Evolutionary conservation across 78 protist genomes (phyloP).

Genomic region (Chrysochromulina parva): DNA sequence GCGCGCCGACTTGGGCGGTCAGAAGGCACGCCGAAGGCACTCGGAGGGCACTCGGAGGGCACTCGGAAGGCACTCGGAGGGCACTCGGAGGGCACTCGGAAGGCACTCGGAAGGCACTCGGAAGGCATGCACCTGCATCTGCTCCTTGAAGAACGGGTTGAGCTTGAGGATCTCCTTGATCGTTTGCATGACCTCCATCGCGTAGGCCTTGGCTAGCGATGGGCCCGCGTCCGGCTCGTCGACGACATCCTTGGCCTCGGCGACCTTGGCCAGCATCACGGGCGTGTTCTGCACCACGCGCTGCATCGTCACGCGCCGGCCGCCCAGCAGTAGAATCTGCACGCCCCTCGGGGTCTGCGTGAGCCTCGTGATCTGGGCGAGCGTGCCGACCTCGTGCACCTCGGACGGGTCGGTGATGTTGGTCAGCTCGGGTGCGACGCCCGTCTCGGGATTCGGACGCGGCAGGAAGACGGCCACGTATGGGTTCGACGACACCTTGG

Average conservation of each 20-base stretch:
- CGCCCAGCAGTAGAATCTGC: neutral
- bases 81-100: no score
- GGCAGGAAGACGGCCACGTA: slow-evolving; percentile 12
- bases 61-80: no score
- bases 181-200: slow-evolving; percentile 47
- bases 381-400: neutral
- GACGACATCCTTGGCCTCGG: neutral
- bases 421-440: no score
- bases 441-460: neutral
- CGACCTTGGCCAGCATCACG: neutral
- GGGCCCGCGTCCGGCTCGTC: neutral
- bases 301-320: neutral
- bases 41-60: no score
- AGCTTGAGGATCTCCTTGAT: slow-evolving; percentile 43
- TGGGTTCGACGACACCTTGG: neutral
- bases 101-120: no score
- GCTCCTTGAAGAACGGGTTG: slow-evolving; percentile 58
- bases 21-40: neutral
- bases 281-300: neutral
- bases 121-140: no score
- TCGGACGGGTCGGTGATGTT: neutral
- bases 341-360: neutral
- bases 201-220: slow-evolving; percentile 34
- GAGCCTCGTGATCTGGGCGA: neutral
- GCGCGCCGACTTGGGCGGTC: neutral